Evolutionary conservation across 225 moss, liverwort and hornwort species (phyloP).

Genomic region (Lunularia cruciata): DNA sequence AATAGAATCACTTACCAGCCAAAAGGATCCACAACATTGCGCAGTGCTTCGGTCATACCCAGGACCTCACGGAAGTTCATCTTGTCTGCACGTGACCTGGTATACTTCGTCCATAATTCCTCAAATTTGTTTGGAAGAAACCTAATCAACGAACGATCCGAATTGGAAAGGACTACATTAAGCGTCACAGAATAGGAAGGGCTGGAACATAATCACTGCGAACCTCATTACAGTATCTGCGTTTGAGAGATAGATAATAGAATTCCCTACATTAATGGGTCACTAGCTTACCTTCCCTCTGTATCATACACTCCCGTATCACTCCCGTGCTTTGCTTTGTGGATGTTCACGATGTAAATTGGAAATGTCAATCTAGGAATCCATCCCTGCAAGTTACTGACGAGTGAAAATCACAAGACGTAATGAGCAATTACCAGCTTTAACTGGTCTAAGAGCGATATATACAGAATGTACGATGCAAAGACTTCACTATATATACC

Average conservation of each 20-base stretch:
- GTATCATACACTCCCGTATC: slow-evolving; percentile 67
- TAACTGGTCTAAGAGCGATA: neutral
- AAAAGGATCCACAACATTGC: slow-evolving; percentile 50
- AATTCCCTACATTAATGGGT: neutral
- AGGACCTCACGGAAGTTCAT: slow-evolving; percentile 48
- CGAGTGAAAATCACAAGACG: neutral
- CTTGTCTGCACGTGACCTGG: slow-evolving; percentile 43
- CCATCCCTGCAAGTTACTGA: slow-evolving; percentile 47
- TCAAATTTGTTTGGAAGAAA: slow-evolving; percentile 75
- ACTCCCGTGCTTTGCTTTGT: slow-evolving; percentile 66
- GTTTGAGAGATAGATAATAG: too few relatives aligned
- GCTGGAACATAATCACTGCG: neutral
- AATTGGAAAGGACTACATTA: neutral
- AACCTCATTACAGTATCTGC: neutral
- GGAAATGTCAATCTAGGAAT: slow-evolving; percentile 56
- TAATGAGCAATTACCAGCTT: too few relatives aligned
- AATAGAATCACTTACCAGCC: slow-evolving; percentile 55
- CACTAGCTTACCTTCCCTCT: slow-evolving; percentile 61
- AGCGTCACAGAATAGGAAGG: neutral
- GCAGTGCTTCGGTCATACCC: slow-evolving; percentile 43
- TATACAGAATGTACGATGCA: neutral
- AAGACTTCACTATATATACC: neutral
- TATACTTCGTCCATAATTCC: slow-evolving; percentile 61
- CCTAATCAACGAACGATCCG: slow-evolving; percentile 24
- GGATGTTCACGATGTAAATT: slow-evolving; percentile 63